Conservation (phyloP, 2,329 filamentous ascomycete species). For the Aspergillus intermedius region DNA sequence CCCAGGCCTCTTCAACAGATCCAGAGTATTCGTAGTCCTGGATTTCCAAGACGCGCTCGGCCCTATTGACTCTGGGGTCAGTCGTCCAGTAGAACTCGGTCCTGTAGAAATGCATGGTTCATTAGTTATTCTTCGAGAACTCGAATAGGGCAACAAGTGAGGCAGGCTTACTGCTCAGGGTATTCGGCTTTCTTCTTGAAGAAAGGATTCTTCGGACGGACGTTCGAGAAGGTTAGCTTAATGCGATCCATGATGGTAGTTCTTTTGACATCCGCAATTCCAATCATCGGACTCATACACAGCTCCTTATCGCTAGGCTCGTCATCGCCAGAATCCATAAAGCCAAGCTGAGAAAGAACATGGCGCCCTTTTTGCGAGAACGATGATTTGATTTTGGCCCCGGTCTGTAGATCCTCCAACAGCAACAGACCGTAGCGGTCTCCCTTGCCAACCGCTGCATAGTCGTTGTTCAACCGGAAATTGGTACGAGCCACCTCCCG, state of each 20-base stretch:
- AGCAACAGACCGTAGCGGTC: neutral
- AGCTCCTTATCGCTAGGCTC: neutral
- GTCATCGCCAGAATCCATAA: too few relatives aligned
- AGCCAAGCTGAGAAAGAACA: neutral
- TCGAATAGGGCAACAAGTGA: neutral
- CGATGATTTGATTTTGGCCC: conserved; percentile 1
- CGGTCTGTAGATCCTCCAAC: conserved; percentile 8
- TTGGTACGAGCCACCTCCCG: conserved; percentile 4
- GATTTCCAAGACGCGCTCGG: conserved; percentile 5
- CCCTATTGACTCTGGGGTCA: neutral
- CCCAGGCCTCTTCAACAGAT: conserved; percentile 10
- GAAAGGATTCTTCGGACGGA: neutral
- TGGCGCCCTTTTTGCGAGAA: neutral
- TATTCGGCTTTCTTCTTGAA: neutral
- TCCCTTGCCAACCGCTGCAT: conserved; percentile 5
- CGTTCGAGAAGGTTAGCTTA: neutral
- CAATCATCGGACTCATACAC: conserved; percentile 8
- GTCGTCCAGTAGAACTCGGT: neutral
- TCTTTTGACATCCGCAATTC: conserved; percentile 3
- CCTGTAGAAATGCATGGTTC: neutral
- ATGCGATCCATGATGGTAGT: conserved; percentile 5
- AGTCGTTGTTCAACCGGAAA: conserved; percentile 12
- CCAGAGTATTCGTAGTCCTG: conserved; percentile 6
- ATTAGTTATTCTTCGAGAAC: neutral
- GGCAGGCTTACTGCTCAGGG: neutral